Evolutionary conservation across 495 filamentous ascomycete genomes (phyloP).

Genomic region (Parmelia sp.): DNA sequence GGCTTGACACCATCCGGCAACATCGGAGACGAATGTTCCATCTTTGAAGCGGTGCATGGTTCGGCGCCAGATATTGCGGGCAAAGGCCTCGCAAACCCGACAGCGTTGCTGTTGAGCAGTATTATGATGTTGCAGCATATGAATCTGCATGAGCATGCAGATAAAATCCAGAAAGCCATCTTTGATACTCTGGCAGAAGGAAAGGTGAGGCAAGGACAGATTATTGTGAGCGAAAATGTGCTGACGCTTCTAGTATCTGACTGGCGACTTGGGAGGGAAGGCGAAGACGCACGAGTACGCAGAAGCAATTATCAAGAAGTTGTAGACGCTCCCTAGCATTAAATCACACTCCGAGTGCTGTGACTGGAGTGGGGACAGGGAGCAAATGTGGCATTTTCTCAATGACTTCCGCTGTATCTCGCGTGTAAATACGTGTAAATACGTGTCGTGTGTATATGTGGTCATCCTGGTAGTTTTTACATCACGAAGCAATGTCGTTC

Average conservation of each 20-base stretch:
- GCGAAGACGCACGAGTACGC: constrained; percentile 90
- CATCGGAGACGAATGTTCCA: constrained; percentile 97
- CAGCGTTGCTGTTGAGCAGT: constrained; percentile 79
- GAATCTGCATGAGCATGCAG: constrained; percentile 77
- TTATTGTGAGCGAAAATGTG: not conserved
- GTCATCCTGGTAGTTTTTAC: not conserved
- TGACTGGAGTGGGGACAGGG: not conserved
- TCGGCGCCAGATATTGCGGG: constrained; percentile 97
- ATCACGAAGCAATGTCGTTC: not conserved
- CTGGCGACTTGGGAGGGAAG: constrained; percentile 91
- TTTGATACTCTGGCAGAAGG: constrained; percentile 93
- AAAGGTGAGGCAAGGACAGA: constrained; percentile 51
- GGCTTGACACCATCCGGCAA: constrained; percentile 96
- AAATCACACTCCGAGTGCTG: not conserved
- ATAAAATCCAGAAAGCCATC: constrained; percentile 85
- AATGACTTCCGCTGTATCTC: not conserved
- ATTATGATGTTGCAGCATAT: constrained; percentile 99
- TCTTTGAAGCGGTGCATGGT: constrained; percentile 99
- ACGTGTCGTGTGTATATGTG: not conserved
- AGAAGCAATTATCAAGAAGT: constrained; percentile 76
- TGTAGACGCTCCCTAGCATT: constrained; percentile 45
- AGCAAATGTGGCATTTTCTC: not conserved
- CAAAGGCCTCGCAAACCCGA: constrained; percentile 91
- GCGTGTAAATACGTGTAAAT: not conserved
- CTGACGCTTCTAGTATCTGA: constrained; percentile 53